Percentiles rank a stretch among this genome's conserved stretches.
These are phyloP conservation scores for Ensete ventricosum DNA, from an alignment of 176 grass and related monocot genomes.

Conservation along the genomic window DNA sequence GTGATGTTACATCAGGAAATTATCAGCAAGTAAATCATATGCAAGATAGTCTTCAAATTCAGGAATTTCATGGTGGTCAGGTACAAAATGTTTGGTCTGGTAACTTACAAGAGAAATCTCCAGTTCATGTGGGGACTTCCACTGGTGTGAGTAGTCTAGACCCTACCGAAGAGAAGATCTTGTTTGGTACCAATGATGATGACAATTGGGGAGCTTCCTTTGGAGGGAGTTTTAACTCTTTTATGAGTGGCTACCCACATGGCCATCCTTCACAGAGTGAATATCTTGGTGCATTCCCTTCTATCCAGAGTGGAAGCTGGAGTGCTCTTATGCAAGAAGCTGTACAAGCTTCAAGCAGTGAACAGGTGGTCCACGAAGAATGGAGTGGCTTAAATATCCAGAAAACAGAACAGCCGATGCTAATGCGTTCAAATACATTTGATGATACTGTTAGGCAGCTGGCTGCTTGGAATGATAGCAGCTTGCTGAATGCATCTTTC, in stretches of 20 bases:
- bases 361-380: conserved; percentile 67
- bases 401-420: conserved; percentile 42
- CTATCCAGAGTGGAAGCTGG: conserved; percentile 84
- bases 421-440: conserved; percentile 27
- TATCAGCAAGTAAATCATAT: conserved; percentile 46
- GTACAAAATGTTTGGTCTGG: conserved; percentile 37
- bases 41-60: conserved; percentile 41
- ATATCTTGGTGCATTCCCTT: conserved; percentile 49
- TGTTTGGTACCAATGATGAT: conserved; percentile 56
- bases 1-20: conserved; percentile 40
- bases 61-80: conserved; percentile 42
- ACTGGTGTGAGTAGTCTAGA: conserved; percentile 70
- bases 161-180: conserved; percentile 78
- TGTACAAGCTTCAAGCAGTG: conserved; percentile 65
- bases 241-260: conserved; percentile 19
- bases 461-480: conserved; percentile 29
- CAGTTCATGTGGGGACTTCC: conserved; percentile 34
- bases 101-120: conserved; percentile 45
- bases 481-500: conserved; percentile 29
- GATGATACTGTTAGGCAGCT: conserved; percentile 28
- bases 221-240: conserved; percentile 34
- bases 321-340: conserved; percentile 98
- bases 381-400: conserved; percentile 67
- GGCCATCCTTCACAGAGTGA: conserved; percentile 45
- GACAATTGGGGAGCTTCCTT: conserved; percentile 74